These are phyloP conservation scores for Leptomonas seymouri DNA, from an alignment of 208 protist genomes.

Conservation along the genomic window DNA sequence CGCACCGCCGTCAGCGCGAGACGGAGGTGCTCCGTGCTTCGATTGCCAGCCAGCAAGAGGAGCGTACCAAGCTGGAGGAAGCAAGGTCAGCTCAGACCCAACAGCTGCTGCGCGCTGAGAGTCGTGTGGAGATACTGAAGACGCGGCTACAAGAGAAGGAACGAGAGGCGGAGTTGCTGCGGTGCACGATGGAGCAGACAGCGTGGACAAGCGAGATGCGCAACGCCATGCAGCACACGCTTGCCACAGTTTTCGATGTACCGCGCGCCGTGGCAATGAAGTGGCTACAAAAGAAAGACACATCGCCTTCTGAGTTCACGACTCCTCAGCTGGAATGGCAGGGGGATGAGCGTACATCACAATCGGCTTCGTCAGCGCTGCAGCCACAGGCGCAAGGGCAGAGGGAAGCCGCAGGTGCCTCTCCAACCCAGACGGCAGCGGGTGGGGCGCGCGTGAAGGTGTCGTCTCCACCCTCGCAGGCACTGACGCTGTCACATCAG, in stretches of 20 bases:
- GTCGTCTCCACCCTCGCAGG: too few relatives aligned
- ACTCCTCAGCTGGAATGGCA: slow-evolving; percentile 25
- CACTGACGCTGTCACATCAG: too few relatives aligned
- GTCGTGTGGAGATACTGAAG: slow-evolving; percentile 28
- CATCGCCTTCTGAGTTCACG: neutral
- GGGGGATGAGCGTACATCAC: neutral
- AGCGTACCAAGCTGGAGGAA: slow-evolving; percentile 31
- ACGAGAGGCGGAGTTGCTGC: slow-evolving; percentile 56
- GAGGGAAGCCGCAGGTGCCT: neutral
- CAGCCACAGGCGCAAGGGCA: neutral
- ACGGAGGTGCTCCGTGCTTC: slow-evolving; percentile 20
- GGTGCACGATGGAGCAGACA: slow-evolving; percentile 45
- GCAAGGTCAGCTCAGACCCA: slow-evolving; percentile 18
- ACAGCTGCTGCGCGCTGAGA: slow-evolving; percentile 35
- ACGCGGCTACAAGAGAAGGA: slow-evolving; percentile 41
- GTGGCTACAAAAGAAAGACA: slow-evolving; percentile 3
- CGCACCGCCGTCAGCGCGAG: slow-evolving; percentile 36
- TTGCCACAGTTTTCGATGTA: slow-evolving; percentile 26
- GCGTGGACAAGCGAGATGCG: slow-evolving; percentile 36
- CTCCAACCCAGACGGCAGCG: too few relatives aligned
- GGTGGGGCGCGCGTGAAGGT: too few relatives aligned
- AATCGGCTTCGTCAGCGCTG: neutral
- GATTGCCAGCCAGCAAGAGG: slow-evolving; percentile 29
- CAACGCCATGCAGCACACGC: slow-evolving; percentile 20
- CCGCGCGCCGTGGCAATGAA: slow-evolving; percentile 15